Evolutionary conservation across 1,284 basidiomycete genomes (phyloP).

Genomic region (Rhodotorula mucilaginosa): DNA sequence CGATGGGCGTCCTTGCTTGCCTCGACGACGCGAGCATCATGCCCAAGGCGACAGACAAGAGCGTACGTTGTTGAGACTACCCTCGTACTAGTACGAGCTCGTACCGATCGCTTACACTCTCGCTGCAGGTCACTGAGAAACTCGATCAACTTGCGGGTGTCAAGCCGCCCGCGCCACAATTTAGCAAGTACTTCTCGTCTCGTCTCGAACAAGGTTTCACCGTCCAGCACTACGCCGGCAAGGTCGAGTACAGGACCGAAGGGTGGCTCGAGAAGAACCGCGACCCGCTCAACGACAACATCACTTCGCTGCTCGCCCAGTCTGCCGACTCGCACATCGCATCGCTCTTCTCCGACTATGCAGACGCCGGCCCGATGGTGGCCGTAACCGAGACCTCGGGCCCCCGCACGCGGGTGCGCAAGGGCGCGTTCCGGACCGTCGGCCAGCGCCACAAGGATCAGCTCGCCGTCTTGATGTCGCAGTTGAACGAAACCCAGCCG

Average conservation of each 20-base stretch:
- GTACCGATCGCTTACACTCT: no score
- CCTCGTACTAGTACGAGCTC: no score
- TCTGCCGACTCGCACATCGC: constrained; percentile 82
- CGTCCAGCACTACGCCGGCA: constrained; percentile 93
- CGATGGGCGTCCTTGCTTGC: constrained; percentile 86
- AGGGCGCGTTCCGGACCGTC: constrained; percentile 95
- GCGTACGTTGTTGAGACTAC: background rate
- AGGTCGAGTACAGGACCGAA: constrained; percentile 92
- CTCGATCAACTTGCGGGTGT: constrained; percentile 25
- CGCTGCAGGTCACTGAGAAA: constrained; percentile 36
- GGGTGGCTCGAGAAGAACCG: constrained; percentile 99
- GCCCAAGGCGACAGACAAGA: constrained; percentile 93
- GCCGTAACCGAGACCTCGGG: constrained; percentile 53
- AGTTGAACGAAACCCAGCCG: constrained; percentile 90
- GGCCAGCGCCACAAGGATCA: constrained; percentile 97
- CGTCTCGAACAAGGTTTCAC: constrained; percentile 91
- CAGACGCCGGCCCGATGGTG: constrained; percentile 46
- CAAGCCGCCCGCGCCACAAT: constrained; percentile 16
- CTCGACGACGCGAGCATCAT: constrained; percentile 99
- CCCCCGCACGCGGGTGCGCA: constrained; percentile 71
- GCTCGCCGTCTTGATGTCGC: constrained; percentile 83
- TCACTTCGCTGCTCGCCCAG: constrained; percentile 80
- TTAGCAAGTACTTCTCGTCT: constrained; percentile 76
- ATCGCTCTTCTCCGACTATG: constrained; percentile 78
- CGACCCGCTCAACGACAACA: constrained; percentile 95